Percentiles rank a stretch among this genome's conserved stretches.
Evolutionary conservation across 2,329 filamentous ascomycete genomes (phyloP).

Genomic region (Metarhizium sp.): DNA sequence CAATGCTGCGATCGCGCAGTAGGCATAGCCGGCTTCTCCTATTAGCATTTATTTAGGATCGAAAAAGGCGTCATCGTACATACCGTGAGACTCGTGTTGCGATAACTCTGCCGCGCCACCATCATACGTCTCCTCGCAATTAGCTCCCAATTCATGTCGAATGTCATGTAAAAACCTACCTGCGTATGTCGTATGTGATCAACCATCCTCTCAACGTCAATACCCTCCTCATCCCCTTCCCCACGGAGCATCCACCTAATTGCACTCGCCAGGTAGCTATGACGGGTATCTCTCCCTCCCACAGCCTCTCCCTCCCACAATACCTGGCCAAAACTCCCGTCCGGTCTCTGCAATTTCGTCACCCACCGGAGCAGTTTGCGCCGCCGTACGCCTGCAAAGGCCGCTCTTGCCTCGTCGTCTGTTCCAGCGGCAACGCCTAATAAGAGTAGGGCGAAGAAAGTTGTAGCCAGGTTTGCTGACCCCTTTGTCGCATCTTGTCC

Average conservation of each 20-base stretch:
- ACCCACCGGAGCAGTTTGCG: slow-evolving; percentile 65
- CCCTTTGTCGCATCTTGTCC: slow-evolving; percentile 35
- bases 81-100: slow-evolving; percentile 76
- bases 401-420: slow-evolving; percentile 27
- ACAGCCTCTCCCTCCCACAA: slow-evolving; percentile 51
- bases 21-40: slow-evolving; percentile 70
- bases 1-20: slow-evolving; percentile 74
- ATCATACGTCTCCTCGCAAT: slow-evolving; percentile 57
- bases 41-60: neutral
- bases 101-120: slow-evolving; percentile 73
- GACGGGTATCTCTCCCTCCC: slow-evolving; percentile 76
- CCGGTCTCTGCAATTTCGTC: slow-evolving; percentile 60
- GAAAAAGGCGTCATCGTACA: slow-evolving; percentile 12
- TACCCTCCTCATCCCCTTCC: slow-evolving; percentile 49
- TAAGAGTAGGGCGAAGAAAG: slow-evolving; percentile 75
- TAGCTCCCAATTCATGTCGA: neutral
- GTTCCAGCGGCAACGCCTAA: slow-evolving; percentile 45
- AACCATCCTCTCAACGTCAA: slow-evolving; percentile 63
- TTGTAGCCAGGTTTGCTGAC: slow-evolving; percentile 69
- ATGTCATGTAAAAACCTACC: slow-evolving; percentile 15
- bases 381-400: slow-evolving; percentile 57
- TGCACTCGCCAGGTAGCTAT: slow-evolving; percentile 75
- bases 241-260: slow-evolving; percentile 77
- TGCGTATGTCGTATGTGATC: slow-evolving; percentile 60
- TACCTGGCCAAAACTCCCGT: slow-evolving; percentile 89